Base-by-base conservation (phyloP, 2,329 filamentous ascomycete species). In the Graphilbum sp. region DNA sequence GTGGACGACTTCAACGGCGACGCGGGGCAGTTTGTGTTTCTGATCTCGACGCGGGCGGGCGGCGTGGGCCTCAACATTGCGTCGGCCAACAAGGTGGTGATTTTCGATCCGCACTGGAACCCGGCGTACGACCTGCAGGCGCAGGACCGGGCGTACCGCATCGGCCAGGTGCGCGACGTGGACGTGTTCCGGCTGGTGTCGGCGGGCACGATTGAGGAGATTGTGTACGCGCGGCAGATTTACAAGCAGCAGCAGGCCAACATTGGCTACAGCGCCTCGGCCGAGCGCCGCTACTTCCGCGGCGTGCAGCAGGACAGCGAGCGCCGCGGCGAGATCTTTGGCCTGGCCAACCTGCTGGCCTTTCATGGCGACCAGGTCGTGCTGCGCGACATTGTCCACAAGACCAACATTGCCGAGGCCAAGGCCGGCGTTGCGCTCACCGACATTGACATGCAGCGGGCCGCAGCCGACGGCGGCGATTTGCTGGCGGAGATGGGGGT, bases 181-280 rank as follows among this genome's bases (percentile, higher is more conserved):
- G 90, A 98, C 53, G 88, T 96, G 1, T 96, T 94, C 54, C 77
- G 90, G 4, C 71, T 98, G 2, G 75, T 98, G 16, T 88, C 82
- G 2, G 76, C 83, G 1, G 90, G 90, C 1, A 96, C 90, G 0
- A 85, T 98, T 15, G 90, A 98, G 53, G 90, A 98, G 56, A 90
- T 95, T 38, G 85, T 96, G 8, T 98, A 98, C 50, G 90, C 88
- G 0, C 72, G 90, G 7, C 90, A 98, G 51, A 90, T 98, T 30
- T 98, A 98, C 67, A 98, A 98, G 56, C 90, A 98, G 53, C 90
- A 98, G 51, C 90, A 96, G 59, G 88, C 90, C 20, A 96, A 95
- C 51, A 96, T 98, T 41, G 90, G 84, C 1, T 96, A 98, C 57
- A 92, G 79, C 25, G 90, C 90, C 0, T 92, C 84, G 0, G 80